A percentile compares a stretch with the other conserved stretches of the same genome.
Evolutionary conservation across 345 rosid genomes (phyloP).

Genomic region (Clarkia xantiana): DNA sequence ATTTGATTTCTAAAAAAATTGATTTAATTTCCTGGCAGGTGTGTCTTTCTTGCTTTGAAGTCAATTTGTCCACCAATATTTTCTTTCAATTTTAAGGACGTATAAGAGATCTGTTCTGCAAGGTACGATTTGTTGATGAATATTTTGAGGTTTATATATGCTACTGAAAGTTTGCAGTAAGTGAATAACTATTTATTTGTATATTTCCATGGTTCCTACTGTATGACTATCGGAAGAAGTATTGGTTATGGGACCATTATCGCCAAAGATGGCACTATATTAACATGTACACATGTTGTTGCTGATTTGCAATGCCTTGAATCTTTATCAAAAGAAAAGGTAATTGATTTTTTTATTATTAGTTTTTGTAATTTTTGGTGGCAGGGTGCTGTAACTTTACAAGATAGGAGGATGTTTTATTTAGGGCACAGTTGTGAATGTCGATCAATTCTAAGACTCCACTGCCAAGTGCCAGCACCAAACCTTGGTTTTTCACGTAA

Average conservation of each 20-base stretch:
- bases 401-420: constrained; percentile 89
- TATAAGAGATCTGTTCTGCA: constrained; percentile 55
- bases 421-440: constrained; percentile 63
- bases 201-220: constrained; percentile 27
- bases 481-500: constrained; percentile 70
- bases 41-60: too few species aligned
- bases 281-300: constrained; percentile 89
- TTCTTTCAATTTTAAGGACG: too few species aligned
- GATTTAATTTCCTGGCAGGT: too few species aligned
- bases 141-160: too few species aligned
- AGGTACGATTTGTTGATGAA: constrained; percentile 22
- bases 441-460: constrained; percentile 66
- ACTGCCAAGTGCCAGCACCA: constrained; percentile 66
- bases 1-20: too few species aligned
- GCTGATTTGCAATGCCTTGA: constrained; percentile 39
- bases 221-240: constrained; percentile 36
- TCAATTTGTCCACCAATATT: too few species aligned
- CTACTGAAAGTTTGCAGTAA: too few species aligned
- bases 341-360: constrained; percentile 12
- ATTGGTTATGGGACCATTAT: constrained; percentile 82
- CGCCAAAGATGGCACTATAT: constrained; percentile 58
- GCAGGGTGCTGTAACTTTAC: constrained; percentile 83
- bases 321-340: constrained; percentile 49
- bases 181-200: constrained; percentile 1
- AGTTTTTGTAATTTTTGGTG: too few species aligned